Percentiles rank a stretch among this genome's conserved stretches.
phyloP scores from a whole-genome alignment of 805 yeast species.

The Candida glaebosa region DNA sequence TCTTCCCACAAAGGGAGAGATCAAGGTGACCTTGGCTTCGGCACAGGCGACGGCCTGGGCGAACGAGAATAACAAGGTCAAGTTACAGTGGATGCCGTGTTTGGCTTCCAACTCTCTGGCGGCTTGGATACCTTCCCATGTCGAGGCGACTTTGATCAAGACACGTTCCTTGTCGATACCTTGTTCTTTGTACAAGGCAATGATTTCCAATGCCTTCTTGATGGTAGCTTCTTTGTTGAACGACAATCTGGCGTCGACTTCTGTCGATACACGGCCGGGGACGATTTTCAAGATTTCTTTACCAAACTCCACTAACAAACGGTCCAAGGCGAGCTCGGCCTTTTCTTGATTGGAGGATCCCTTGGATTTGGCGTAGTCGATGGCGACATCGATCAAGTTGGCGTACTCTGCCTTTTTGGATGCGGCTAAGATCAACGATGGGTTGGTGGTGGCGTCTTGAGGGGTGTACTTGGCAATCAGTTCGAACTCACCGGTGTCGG shows the following conservation, averaged over 20 bases:
- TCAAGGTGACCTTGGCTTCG: constrained; percentile 92
- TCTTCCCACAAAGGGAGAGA: constrained; percentile 99
- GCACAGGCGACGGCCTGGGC: constrained; percentile 99
- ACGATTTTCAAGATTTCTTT: constrained; percentile 87
- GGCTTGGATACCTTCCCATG: constrained; percentile 99
- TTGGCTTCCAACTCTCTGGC: constrained; percentile 91
- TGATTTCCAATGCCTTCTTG: constrained; percentile 89
- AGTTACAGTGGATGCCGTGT: constrained; percentile 89
- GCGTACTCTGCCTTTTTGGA: constrained; percentile 87
- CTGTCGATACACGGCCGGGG: constrained; percentile 99
- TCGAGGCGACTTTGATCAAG: constrained; percentile 93
- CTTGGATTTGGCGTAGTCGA: constrained; percentile 70
- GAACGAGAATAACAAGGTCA: constrained; percentile 91
- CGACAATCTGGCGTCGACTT: constrained; percentile 97
- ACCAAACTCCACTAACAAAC: constrained; percentile 94
- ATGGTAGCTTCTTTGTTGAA: constrained; percentile 93
- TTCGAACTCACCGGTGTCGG: constrained; percentile 99
- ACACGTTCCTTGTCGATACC: constrained; percentile 90
- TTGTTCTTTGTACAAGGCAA: constrained; percentile 75
- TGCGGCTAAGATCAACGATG: constrained; percentile 95
- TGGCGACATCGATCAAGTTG: constrained; percentile 84
- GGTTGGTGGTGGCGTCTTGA: constrained; percentile 99
- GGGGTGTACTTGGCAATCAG: constrained; percentile 97
- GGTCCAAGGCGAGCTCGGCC: constrained; percentile 83
- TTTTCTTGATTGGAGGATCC: constrained; percentile 55